Percentiles rank a stretch among this genome's conserved stretches.
These are phyloP conservation scores for Aspergillus sclerotiicarbonarius DNA, from an alignment of 495 filamentous ascomycete genomes.

Conservation along the genomic window DNA sequence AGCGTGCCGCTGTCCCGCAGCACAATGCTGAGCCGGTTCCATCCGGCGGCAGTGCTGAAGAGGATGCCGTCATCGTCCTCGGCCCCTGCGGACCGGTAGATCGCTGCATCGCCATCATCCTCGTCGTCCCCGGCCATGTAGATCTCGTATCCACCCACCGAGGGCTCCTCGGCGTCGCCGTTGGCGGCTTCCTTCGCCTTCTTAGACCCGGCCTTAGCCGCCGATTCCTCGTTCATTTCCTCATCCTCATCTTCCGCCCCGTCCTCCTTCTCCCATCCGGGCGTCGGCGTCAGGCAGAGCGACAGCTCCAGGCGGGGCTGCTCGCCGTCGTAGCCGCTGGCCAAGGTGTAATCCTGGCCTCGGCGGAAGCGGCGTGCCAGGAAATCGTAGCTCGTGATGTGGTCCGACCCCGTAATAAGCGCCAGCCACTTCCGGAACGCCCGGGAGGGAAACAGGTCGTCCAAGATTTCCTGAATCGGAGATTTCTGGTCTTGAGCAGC, in stretches of 20 bases:
- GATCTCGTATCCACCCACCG: conserved; percentile 81
- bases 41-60: conserved; percentile 81
- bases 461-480: conserved; percentile 74
- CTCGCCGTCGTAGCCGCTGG: conserved; percentile 73
- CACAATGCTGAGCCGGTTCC: conserved; percentile 89
- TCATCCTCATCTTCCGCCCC: conserved; percentile 53
- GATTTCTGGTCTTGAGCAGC: conserved; percentile 30
- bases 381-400: conserved; percentile 59
- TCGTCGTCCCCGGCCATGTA: conserved; percentile 90
- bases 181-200: conserved; percentile 25
- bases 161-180: conserved; percentile 44
- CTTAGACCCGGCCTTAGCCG: conserved; percentile 10
- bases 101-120: conserved; percentile 58
- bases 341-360: conserved; percentile 88
- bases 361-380: conserved; percentile 80
- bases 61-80: conserved; percentile 90
- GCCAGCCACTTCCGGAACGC: conserved; percentile 90
- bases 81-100: conserved; percentile 71
- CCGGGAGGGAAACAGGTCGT: conserved; percentile 75
- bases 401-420: conserved; percentile 70
- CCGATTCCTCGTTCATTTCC: conserved; percentile 22
- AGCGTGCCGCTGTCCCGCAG: conserved; percentile 82
- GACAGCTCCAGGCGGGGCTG: conserved; percentile 84
- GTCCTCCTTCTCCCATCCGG: conserved; percentile 78
- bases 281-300: conserved; percentile 75